Evolutionary conservation across 83 land plant genomes (phyloP), one percentile per base, ranked within the genome.

Genomic region (Thuja plicata): DNA sequence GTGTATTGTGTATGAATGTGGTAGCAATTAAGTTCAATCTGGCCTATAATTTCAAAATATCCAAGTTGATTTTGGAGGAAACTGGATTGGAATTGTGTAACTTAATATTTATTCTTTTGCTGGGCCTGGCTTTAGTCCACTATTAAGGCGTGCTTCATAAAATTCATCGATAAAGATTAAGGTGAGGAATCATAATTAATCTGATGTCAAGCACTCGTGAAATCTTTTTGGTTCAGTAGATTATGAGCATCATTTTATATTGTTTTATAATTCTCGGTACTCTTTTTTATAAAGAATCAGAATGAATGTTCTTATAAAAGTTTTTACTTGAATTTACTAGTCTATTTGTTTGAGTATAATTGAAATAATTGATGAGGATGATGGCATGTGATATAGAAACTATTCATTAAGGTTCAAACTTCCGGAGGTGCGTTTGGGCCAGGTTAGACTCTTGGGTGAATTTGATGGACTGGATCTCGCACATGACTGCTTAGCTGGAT

Each of bases 11-110:
- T 71, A 10, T 81, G 52, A 41, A 41, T 43, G 12, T 8, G 10
- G 50, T 40, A 45, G 43, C 24, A 21, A 8, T 81, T 41, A 43
- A 41, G 46, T 81, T 43, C 84, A 81, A 41, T 81, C 54, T 82
- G 30, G 34, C 52, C 34, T 82, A 3, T 24, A 82, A 27, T 38
- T 82, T 82, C 54, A 24, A 43, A 24, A 27, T 43, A n/a, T 45
- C 85, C 52, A 40, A 82, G 54, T 82, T 82, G 54, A 82, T 38
- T n/a, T 82, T 45, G 50, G 50, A 45, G 85, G 85, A 82, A 82
- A n/a, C 27, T 82, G 85, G 52, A 45, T n/a, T 43, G 50, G 45
- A 32, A 82, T 45, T 82, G 30, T 45, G 52, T 38, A 81, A 9
- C 84, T 24, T 9, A 43, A 43, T 45, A 41, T 81, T 81, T 12